Evolutionary conservation across 495 filamentous ascomycete species (phyloP), one percentile per base, ranked within the genome.

Genomic region (Podospora appendiculata): DNA sequence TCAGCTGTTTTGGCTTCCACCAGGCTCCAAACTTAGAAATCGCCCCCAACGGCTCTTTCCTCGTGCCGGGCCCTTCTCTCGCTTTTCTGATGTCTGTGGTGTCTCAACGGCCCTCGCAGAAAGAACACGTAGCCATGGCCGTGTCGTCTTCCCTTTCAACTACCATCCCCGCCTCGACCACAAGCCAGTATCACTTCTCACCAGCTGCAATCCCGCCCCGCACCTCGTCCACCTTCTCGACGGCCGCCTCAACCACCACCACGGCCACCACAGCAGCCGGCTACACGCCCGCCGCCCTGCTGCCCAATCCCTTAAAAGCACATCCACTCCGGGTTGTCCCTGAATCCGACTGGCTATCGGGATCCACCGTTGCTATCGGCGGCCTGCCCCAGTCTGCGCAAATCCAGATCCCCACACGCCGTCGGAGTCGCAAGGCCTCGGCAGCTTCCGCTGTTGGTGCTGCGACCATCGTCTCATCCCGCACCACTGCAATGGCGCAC

Each of bases 191-290:
- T 25, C 25, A 25, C 25, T 25, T 25, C 25, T 82, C 82, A 4
- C 85, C 87, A 32, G 82, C 82, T 57, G 73, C 79, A 8, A 88
- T 90, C 49, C 87, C 88, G 33, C 84, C 83, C 0, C 80, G 87
- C 44, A 88, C 80, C 43, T 89, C 85, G 54, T 90, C 87, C 0
- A 78, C 74, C 35, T 54, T 57, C 55, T 63, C 54, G 10, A 49
- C 51, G 35, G 52, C 41, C 47, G 53, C 54, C 25, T 25, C 25
- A 61, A 54, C 55, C 10, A 1, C 35, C 32, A 35, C 45, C 35
- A 10, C 51, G 32, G 45, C 53, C n/a, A 56, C 58, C 45, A 57
- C 35, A 38, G 46, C 14, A 2, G 41, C 41, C 2, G 41, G 25
- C 2, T 25, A 25, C 25, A 25, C 25, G 25, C 25, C 25, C 36